A percentile compares a stretch with the other conserved stretches of the same genome.
Evolutionary conservation across 306 rosid species (phyloP).

Genomic region (Rubus parviflorus): DNA sequence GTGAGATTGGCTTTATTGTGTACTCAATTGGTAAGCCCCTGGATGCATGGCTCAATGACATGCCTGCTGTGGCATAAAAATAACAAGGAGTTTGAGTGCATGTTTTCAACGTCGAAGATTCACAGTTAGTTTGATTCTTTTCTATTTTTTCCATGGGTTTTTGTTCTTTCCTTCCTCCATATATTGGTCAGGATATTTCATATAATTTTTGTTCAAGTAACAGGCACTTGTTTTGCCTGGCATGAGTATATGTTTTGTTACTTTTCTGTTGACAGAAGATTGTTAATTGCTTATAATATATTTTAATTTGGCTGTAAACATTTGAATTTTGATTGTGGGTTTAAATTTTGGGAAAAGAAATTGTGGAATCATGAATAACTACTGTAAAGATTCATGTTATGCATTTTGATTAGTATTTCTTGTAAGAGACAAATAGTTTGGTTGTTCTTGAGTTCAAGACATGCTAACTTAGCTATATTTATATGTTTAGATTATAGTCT

Average conservation of each 20-base stretch:
- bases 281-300: neutral
- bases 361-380: neutral
- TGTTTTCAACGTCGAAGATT: constrained; percentile 23
- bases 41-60: constrained; percentile 88
- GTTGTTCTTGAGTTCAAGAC: neutral
- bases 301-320: neutral
- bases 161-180: constrained; percentile 33
- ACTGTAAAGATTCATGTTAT: no score
- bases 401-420: neutral
- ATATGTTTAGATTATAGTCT: neutral
- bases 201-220: constrained; percentile 46
- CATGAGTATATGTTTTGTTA: constrained; percentile 30
- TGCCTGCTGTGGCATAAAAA: constrained; percentile 82
- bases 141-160: constrained; percentile 30
- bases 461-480: no score
- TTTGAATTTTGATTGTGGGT: neutral
- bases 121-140: constrained; percentile 49
- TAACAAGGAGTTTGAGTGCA: constrained; percentile 31
- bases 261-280: constrained; percentile 24
- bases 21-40: constrained; percentile 89
- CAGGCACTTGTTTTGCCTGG: constrained; percentile 44
- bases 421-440: neutral
- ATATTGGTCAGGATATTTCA: constrained; percentile 32
- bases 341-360: neutral
- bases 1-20: constrained; percentile 90